Evolutionary conservation across 2,329 filamentous ascomycete species (phyloP), one percentile per base, ranked within the genome.

Genomic region (Monilinia vaccinii-corymbosi): DNA sequence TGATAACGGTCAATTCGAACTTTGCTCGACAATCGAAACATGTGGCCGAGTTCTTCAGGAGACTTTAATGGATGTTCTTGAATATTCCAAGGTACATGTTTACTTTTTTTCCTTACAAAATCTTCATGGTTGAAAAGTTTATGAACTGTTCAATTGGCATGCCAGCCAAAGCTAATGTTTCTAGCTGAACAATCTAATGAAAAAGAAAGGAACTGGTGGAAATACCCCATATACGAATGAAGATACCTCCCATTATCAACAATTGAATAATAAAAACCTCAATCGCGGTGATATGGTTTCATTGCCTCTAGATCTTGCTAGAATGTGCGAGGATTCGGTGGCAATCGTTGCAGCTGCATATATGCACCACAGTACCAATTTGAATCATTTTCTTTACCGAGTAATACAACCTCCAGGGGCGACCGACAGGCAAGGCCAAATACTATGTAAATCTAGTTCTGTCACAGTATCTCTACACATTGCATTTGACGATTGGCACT

Each of bases 31-130:
- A 21, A 61, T 62, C 13, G 47, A 52, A 34, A 57, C 51, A 16
- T 62, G 61, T 42, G 61, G 58, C 6, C 58, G 58, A 40, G 53
- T 60, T 11, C 61, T 72, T 3, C 65, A 71, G 18, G 63, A 71
- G 49, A 71, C 69, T 8, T 62, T 72, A 18, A 69, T 70, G 50
- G 66, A 71, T 48, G 66, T 71, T 23, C 66, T 72, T 11, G 69
- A 72, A 57, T 76, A 73, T 66, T 70, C 78, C 45, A 81, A 82
- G 62, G 78, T 84, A 69, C 18, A 38, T 46, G 36, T 8, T 21
- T 46, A 46, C n/a, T 16, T 25, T 8, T 49, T 34, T 3, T 6
- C 4, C 25, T 28, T 2, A 8, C 11, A 3, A 5, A 7, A 16
- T 11, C 18, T 10, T 14, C 21, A 11, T n/a, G 13, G 8, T 10